These are phyloP conservation scores for Phytophthora sojae DNA, from an alignment of 352 stramenopile genomes.

Conservation along the genomic window DNA sequence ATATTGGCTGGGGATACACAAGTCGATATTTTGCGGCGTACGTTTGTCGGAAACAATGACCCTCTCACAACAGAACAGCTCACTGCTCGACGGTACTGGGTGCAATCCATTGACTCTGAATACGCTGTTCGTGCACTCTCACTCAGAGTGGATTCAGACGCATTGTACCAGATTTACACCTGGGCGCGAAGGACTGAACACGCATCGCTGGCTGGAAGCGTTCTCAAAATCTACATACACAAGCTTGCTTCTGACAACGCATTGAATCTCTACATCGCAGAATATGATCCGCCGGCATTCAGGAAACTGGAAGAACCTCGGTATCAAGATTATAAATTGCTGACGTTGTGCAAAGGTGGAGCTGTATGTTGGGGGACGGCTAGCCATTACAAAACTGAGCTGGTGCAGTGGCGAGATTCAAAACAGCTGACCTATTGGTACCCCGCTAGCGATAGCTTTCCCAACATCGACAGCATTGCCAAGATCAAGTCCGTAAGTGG, in stretches of 20 bases:
- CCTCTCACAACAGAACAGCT: not conserved
- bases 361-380: not conserved
- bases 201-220: not conserved
- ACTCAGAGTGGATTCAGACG: not conserved
- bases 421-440: not conserved
- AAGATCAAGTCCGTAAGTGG: not conserved
- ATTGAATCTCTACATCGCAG: not conserved
- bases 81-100: not conserved
- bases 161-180: not conserved
- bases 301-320: not conserved
- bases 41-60: not conserved
- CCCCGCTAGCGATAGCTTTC: not conserved
- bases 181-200: not conserved
- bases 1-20: too few relatives aligned
- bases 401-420: not conserved
- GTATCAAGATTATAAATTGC: not conserved
- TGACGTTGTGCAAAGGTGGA: not conserved
- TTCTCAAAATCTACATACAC: not conserved
- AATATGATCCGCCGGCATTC: not conserved
- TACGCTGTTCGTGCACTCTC: not conserved
- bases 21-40: not conserved
- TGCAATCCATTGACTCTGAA: not conserved
- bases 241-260: not conserved
- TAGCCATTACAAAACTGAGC: not conserved
- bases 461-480: not conserved